Conservation (phyloP, 1,284 basidiomycete genomes). For the Ceratobasidium sp. region DNA sequence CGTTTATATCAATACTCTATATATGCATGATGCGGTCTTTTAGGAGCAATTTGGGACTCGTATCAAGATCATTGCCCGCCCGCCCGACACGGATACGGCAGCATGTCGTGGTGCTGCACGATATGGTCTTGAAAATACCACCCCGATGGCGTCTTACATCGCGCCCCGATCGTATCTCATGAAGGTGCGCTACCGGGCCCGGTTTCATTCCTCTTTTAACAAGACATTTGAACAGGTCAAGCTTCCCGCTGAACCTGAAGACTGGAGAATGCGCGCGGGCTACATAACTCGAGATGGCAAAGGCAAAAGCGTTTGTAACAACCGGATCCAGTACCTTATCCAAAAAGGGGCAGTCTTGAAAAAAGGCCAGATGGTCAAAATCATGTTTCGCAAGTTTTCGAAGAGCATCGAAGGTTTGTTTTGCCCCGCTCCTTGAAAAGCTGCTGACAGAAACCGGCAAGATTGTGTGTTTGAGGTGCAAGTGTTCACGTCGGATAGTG, state of each 20-base stretch:
- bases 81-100: conserved; percentile 80
- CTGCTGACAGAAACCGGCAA: conserved; percentile 49
- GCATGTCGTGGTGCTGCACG: conserved; percentile 52
- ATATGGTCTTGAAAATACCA: not conserved
- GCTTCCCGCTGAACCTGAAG: conserved; percentile 78
- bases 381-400: conserved; percentile 63
- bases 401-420: conserved; percentile 45
- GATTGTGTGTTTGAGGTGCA: conserved; percentile 79
- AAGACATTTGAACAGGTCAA: conserved; percentile 64
- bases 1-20: too few species aligned
- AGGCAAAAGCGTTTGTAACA: conserved; percentile 77
- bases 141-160: not conserved
- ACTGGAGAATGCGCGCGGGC: conserved; percentile 78
- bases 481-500: conserved; percentile 74
- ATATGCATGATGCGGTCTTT: too few species aligned
- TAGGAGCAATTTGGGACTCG: conserved; percentile 68
- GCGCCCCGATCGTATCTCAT: conserved; percentile 56
- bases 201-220: not conserved
- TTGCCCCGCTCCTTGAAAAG: conserved; percentile 10
- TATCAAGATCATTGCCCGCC: conserved; percentile 74
- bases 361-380: conserved; percentile 80
- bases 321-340: conserved; percentile 80
- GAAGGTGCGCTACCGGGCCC: conserved; percentile 60
- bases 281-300: conserved; percentile 78
- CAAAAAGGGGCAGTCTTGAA: conserved; percentile 78